Evolutionary conservation across 306 rosid species (phyloP).

Genomic region (Luffa aegyptiaca): DNA sequence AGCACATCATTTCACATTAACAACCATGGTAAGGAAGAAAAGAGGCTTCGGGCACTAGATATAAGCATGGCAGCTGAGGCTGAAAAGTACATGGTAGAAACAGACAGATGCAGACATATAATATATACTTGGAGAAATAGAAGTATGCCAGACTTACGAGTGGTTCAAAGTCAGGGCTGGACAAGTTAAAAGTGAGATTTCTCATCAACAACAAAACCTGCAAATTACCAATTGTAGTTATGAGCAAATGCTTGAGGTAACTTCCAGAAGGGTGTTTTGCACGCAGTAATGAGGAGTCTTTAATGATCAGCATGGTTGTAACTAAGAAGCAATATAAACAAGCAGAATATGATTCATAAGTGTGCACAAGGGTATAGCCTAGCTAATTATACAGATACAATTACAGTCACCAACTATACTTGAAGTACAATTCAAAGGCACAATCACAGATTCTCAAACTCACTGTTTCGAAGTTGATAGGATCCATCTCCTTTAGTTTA

Average conservation of each 20-base stretch:
- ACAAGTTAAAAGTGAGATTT: conserved; percentile 71
- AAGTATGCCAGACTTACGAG: conserved; percentile 33
- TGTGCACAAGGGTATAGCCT: neutral
- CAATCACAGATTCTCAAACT: conserved; percentile 28
- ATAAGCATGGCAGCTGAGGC: neutral
- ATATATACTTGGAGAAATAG: neutral
- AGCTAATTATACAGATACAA: neutral
- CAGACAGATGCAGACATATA: neutral
- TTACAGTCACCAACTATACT: neutral
- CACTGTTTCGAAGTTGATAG: conserved; percentile 88
- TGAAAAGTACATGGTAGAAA: neutral
- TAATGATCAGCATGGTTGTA: neutral
- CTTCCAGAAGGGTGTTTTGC: neutral
- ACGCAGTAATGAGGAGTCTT: neutral
- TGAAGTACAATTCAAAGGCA: neutral
- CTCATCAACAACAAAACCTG: conserved; percentile 85
- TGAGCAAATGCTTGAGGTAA: neutral
- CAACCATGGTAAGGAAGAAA: neutral
- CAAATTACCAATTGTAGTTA: conserved; percentile 22
- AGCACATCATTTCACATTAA: neutral
- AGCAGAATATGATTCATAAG: neutral
- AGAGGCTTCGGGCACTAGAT: neutral
- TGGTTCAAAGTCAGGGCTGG: conserved; percentile 65
- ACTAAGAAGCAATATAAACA: neutral
- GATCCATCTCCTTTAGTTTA: conserved; percentile 93